These are phyloP conservation scores for Yarrowia sp. DNA, from an alignment of 805 yeast species.

Conservation along the genomic window DNA sequence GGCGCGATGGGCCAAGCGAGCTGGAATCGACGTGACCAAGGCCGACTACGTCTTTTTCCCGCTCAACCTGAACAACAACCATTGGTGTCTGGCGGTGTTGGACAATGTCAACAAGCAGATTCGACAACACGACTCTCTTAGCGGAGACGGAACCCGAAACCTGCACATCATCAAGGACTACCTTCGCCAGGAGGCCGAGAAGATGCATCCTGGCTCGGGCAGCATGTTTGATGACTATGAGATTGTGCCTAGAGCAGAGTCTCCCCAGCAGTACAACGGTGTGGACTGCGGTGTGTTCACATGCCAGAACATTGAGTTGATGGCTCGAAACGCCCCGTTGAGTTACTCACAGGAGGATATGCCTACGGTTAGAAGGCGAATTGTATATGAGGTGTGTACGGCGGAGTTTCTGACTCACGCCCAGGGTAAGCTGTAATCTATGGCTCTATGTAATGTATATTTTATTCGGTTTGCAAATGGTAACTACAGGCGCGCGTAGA, in stretches of 20 bases:
- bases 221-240: slow-evolving; percentile 37
- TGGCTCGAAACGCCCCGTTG: slow-evolving; percentile 52
- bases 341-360: slow-evolving; percentile 68
- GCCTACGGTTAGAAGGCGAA: slow-evolving; percentile 59
- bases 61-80: slow-evolving; percentile 76
- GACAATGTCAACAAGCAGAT: slow-evolving; percentile 60
- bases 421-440: neutral
- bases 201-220: slow-evolving; percentile 44
- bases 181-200: slow-evolving; percentile 63
- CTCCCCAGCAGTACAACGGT: slow-evolving; percentile 89
- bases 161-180: slow-evolving; percentile 56
- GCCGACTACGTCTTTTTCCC: slow-evolving; percentile 75
- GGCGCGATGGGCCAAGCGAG: slow-evolving; percentile 77
- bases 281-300: slow-evolving; percentile 94
- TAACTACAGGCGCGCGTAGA: neutral
- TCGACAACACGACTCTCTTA: slow-evolving; percentile 74
- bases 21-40: slow-evolving; percentile 61
- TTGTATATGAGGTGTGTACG: slow-evolving; percentile 54
- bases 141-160: slow-evolving; percentile 42
- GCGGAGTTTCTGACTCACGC: slow-evolving; percentile 5
- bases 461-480: neutral
- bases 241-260: slow-evolving; percentile 38
- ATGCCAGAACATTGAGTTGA: slow-evolving; percentile 67
- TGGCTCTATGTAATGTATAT: neutral
- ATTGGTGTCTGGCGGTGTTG: slow-evolving; percentile 87